Base-by-base conservation (phyloP, 352 stramenopile genomes). In the Phytophthora colocasiae region DNA sequence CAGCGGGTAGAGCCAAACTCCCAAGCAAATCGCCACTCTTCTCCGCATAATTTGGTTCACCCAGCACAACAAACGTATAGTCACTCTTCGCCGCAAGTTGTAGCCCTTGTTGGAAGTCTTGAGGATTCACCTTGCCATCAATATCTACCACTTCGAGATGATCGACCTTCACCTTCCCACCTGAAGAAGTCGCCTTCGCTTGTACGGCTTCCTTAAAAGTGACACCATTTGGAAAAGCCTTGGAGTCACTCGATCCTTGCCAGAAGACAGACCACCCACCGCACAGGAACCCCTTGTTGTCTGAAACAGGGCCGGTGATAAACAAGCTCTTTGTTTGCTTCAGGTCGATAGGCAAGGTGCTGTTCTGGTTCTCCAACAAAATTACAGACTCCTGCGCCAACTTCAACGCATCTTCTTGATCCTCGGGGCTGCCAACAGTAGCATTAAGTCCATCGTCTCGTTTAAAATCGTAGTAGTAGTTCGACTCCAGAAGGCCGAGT, bases 31-130 rank as follows among this genome's bases (percentile, higher is more conserved):
- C 87, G 1, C 90, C 90, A 15, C 64, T 75, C 36, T 96, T 96
- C 55, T 97, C 90, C 0, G 90, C 77, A 48, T 96, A 96, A n/a
- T 82, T 87, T 26, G 40, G 58, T 54, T 97, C 90, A 10, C 90
- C 90, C 6, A 97, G 47, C 14, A 73, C 80, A 3, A 90, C 78
- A 9, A 97, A 49, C 3, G 91, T 93, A 55, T 89, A 92, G 36
- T 91, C 73, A 14, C 85, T 89, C 29, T 73, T 75, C 1, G 66
- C 57, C 24, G 85, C 87, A n/a, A 84, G 63, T 32, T 57, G 48
- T 6, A 87, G 47, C 17, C 73, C 85, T 38, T 46, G 49, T 0
- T 81, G 59, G n/a, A 81, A 75, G 12, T 90, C 77, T 6, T 81
- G 58, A 0, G 51, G 36, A 2, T 59, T 68, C 12, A 78, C 63